phyloP scores from a whole-genome alignment of 2,329 filamentous ascomycete species.

The Clarireedia sp. region DNA sequence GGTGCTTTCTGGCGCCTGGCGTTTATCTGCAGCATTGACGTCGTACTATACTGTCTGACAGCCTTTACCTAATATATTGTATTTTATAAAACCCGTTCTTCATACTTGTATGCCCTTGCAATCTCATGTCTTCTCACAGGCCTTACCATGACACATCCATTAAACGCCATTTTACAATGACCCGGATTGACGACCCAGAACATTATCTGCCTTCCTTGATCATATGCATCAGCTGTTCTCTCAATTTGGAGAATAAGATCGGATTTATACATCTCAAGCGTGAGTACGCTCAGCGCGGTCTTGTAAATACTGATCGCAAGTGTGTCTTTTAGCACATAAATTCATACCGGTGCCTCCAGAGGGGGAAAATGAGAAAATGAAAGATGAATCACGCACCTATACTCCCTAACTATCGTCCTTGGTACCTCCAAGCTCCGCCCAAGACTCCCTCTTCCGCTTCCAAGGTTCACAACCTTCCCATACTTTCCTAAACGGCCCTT shows the following conservation, averaged over 20 bases:
- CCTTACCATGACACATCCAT: conserved; percentile 6
- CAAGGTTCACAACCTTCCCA: conserved; percentile 31
- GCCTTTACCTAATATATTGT: neutral
- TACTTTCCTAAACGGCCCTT: conserved; percentile 10
- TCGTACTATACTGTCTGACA: no score
- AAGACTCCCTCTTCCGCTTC: conserved; percentile 15
- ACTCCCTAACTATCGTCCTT: neutral
- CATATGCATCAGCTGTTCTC: neutral
- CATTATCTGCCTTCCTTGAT: conserved; percentile 9
- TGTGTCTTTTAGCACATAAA: neutral
- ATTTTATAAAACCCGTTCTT: neutral
- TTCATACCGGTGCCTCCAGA: neutral
- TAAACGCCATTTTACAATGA: conserved; percentile 25
- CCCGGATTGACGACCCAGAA: conserved; percentile 21
- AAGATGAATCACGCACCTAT: neutral
- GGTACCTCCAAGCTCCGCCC: neutral
- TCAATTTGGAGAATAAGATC: conserved; percentile 5
- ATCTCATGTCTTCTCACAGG: neutral
- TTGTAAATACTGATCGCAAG: neutral
- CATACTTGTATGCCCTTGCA: neutral
- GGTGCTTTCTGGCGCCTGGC: neutral
- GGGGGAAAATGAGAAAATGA: no score
- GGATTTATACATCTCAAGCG: conserved; percentile 23
- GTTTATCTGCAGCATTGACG: neutral
- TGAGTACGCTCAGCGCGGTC: conserved; percentile 32